Conservation (phyloP, 768 basidiomycete genomes). For the Cyclocybe cylindracea region DNA sequence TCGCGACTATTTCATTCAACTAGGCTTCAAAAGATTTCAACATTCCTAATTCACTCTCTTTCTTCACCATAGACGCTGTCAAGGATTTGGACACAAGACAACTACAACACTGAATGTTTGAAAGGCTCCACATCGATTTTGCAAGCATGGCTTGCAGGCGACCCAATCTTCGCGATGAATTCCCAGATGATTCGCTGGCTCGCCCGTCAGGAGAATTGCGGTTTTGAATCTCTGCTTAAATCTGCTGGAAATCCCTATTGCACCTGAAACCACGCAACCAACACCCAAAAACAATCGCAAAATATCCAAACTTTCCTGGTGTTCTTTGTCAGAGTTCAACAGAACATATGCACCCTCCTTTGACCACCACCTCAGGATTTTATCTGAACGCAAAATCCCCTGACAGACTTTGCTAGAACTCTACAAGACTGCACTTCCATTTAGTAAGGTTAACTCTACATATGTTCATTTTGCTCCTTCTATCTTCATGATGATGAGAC, state of each 20-base stretch:
- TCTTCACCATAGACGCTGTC: conserved; percentile 20
- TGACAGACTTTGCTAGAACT: too few relatives aligned
- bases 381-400: too few relatives aligned
- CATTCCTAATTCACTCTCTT: conserved; percentile 25
- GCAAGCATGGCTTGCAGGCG: too few relatives aligned
- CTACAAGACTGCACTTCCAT: too few relatives aligned
- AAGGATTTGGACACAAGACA: conserved; percentile 27
- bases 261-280: too few relatives aligned
- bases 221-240: background rate
- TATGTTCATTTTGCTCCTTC: conserved; percentile 20
- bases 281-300: too few relatives aligned
- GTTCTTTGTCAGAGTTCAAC: conserved; percentile 11
- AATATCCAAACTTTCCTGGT: too few relatives aligned
- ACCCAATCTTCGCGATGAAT: too few relatives aligned
- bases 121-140: too few relatives aligned
- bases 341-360: conserved; percentile 18
- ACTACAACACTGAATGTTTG: conserved; percentile 33
- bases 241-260: background rate
- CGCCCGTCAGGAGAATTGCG: conserved; percentile 18
- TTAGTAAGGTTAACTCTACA: too few relatives aligned
- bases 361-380: conserved; percentile 20
- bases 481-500: conserved; percentile 16
- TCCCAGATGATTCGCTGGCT: too few relatives aligned
- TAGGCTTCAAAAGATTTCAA: conserved; percentile 29
- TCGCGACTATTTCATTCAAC: conserved; percentile 15